Evolutionary conservation across 139 green algal genomes (phyloP).

Genomic region (Chlorella sp.): DNA sequence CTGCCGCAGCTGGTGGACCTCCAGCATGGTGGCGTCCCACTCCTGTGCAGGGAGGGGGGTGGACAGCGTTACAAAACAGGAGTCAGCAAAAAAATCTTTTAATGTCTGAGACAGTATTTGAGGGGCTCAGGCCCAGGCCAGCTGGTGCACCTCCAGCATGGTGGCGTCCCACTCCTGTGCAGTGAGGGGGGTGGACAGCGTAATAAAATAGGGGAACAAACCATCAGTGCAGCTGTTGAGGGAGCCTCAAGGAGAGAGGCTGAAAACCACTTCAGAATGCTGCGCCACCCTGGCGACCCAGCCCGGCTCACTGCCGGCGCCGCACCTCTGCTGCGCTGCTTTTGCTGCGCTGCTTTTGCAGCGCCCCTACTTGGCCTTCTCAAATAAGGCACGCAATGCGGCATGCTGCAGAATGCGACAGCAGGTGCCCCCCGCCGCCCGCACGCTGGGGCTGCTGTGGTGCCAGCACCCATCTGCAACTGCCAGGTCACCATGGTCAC

Average conservation of each 20-base stretch:
- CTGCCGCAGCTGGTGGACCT: constrained; percentile 83
- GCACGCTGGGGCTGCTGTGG: too few species aligned
- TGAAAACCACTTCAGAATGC: too few species aligned
- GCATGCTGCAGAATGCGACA: neutral
- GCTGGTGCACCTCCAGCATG: constrained; percentile 88
- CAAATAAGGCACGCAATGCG: too few species aligned
- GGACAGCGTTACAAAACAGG: neutral
- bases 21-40: constrained; percentile 96
- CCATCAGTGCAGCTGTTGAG: neutral
- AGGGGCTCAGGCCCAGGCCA: too few species aligned
- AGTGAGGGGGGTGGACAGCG: neutral
- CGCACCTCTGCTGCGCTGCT: too few species aligned
- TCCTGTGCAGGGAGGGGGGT: constrained; percentile 59
- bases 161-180: constrained; percentile 92
- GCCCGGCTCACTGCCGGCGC: too few species aligned
- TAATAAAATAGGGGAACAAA: neutral
- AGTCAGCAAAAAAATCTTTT: neutral
- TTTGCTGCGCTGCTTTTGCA: too few species aligned
- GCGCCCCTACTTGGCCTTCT: too few species aligned
- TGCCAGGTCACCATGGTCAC: neutral
- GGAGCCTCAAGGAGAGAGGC: too few species aligned
- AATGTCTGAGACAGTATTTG: too few species aligned
- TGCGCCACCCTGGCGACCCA: too few species aligned
- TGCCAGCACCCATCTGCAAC: neutral
- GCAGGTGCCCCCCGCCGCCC: too few species aligned